These are phyloP conservation scores for Globisporangium uncinulatum DNA, from an alignment of 352 stramenopile species.

Conservation along the genomic window DNA sequence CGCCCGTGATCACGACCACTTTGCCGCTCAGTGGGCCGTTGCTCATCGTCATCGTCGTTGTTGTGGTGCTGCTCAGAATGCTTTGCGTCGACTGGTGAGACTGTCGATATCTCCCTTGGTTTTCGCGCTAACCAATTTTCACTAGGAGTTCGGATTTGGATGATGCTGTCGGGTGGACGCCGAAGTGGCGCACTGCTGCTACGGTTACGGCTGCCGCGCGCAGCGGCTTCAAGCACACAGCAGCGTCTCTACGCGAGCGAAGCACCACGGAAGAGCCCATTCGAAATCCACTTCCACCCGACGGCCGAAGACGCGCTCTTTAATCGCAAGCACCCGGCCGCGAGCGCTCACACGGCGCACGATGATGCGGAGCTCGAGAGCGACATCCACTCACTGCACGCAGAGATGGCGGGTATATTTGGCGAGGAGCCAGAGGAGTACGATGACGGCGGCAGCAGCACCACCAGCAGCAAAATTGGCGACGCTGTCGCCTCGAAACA, in stretches of 20 bases:
- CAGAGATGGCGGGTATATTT: constrained; percentile 50
- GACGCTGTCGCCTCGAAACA: background rate
- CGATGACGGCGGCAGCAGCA: constrained; percentile 11
- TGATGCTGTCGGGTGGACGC: too few relatives aligned
- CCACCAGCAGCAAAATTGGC: background rate
- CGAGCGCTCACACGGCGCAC: constrained; percentile 1
- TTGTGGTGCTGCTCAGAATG: background rate
- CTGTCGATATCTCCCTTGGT: background rate
- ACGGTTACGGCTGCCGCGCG: too few relatives aligned
- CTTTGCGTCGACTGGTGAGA: background rate
- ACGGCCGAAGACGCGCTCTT: constrained; percentile 8
- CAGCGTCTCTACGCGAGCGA: background rate
- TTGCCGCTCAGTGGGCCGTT: constrained; percentile 48
- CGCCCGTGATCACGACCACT: constrained; percentile 85
- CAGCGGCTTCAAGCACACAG: too few relatives aligned
- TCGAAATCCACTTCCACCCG: constrained; percentile 47
- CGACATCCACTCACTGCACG: constrained; percentile 41
- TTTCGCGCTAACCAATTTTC: too few relatives aligned
- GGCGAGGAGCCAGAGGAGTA: constrained; percentile 38
- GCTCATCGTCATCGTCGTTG: background rate
- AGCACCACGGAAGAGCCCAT: constrained; percentile 22
- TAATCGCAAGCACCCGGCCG: background rate
- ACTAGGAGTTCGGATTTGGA: too few relatives aligned
- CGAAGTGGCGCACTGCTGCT: too few relatives aligned
- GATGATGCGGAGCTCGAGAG: constrained; percentile 15